phyloP scores from a whole-genome alignment of 192 early-diverging fungal genomes.

The Coemansia sp. region DNA sequence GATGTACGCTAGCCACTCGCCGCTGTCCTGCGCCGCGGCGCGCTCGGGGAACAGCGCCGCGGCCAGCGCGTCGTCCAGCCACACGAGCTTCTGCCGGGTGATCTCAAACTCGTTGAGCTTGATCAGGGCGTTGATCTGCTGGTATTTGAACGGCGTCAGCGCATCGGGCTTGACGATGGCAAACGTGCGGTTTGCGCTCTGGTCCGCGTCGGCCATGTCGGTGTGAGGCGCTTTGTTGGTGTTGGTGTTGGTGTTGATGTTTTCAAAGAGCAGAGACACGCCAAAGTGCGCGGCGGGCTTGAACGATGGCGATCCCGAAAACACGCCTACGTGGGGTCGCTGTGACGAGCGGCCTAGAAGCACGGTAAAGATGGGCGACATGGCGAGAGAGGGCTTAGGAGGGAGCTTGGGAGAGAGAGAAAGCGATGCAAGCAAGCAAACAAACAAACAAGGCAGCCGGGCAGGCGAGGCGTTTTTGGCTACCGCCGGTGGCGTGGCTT shows the following conservation, averaged over 20 bases:
- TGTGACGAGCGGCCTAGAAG: constrained; percentile 53
- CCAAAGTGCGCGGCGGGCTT: constrained; percentile 37
- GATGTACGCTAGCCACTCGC: constrained; percentile 53
- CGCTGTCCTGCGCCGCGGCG: constrained; percentile 38
- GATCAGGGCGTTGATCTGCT: constrained; percentile 57
- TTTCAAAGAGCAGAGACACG: constrained; percentile 49
- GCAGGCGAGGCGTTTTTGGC: too few species aligned
- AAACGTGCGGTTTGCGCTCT: constrained; percentile 52
- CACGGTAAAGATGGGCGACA: constrained; percentile 41
- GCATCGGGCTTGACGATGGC: constrained; percentile 67
- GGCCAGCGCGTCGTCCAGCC: constrained; percentile 51
- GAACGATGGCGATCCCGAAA: constrained; percentile 21
- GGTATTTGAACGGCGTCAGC: constrained; percentile 56
- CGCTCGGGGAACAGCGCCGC: constrained; percentile 50
- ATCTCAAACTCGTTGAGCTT: constrained; percentile 60
- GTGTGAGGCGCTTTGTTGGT: background rate
- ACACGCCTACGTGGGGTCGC: constrained; percentile 36
- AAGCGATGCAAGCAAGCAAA: background rate
- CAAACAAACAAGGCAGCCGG: too few species aligned
- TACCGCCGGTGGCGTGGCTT: too few species aligned
- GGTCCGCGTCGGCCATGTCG: constrained; percentile 31
- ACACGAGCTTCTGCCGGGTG: constrained; percentile 56
- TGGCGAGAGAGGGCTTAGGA: background rate
- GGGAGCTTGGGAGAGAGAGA: background rate
- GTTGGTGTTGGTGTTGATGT: constrained; percentile 19